Conservation (phyloP, 2,329 filamentous ascomycete species). For the Dryadomyces quercus-mongolicae region DNA sequence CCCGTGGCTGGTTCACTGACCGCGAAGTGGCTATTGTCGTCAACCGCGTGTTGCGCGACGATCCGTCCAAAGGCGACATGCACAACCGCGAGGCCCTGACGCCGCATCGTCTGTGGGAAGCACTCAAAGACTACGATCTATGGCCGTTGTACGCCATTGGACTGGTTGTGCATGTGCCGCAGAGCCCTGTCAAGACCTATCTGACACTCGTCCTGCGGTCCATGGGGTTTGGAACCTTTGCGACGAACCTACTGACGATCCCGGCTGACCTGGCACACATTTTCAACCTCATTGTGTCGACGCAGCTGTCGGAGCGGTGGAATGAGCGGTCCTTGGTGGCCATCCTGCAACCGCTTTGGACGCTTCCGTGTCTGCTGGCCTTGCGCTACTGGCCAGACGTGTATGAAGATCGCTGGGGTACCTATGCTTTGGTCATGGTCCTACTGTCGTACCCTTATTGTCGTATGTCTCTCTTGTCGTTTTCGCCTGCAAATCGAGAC, state of each 20-base stretch:
- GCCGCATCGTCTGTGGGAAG: conserved; percentile 15
- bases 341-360: conserved; percentile 37
- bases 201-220: conserved; percentile 6
- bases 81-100: conserved; percentile 45
- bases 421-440: conserved; percentile 34
- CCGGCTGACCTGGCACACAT: conserved; percentile 32
- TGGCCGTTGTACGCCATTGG: conserved; percentile 11
- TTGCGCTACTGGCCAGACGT: conserved; percentile 32
- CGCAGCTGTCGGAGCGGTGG: conserved; percentile 32
- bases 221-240: conserved; percentile 8
- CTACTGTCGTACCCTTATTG: conserved; percentile 42
- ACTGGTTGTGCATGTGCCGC: conserved; percentile 5
- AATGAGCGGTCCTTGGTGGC: conserved; percentile 35
- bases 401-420: conserved; percentile 26
- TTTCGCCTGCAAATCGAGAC: conserved; percentile 8
- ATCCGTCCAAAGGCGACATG: conserved; percentile 44
- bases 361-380: conserved; percentile 39
- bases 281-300: conserved; percentile 33
- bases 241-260: conserved; percentile 9
- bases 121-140: conserved; percentile 10
- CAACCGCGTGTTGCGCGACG: conserved; percentile 43
- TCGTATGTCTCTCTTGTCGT: neutral
- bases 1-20: conserved; percentile 38
- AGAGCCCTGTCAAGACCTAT: conserved; percentile 3
- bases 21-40: conserved; percentile 44